Percentiles rank a stretch among this genome's conserved stretches.
Conservation (phyloP, 1,284 basidiomycete species). For the Trichosporon coremiiforme region DNA sequence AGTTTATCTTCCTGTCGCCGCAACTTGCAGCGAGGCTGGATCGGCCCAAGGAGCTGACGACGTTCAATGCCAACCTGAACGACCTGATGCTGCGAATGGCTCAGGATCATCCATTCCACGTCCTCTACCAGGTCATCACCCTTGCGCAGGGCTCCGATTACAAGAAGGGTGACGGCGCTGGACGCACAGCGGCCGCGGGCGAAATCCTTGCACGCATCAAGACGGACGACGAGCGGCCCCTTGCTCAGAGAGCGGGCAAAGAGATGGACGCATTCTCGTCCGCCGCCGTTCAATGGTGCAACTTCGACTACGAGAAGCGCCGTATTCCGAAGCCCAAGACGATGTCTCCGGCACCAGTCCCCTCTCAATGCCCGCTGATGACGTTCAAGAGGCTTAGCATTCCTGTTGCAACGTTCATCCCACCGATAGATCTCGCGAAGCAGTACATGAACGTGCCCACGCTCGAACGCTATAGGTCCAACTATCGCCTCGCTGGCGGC, state of each 20-base stretch:
- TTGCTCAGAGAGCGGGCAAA: slow-evolving; percentile 52
- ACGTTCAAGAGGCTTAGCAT: slow-evolving; percentile 60
- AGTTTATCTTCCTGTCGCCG: slow-evolving; percentile 86
- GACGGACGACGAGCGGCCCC: slow-evolving; percentile 72
- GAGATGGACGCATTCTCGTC: slow-evolving; percentile 70
- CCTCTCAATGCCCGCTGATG: slow-evolving; percentile 23
- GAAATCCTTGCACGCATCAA: slow-evolving; percentile 71
- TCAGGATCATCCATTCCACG: slow-evolving; percentile 90
- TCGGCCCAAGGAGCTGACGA: slow-evolving; percentile 53
- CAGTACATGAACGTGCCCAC: slow-evolving; percentile 69
- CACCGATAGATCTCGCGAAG: slow-evolving; percentile 71
- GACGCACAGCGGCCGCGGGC: slow-evolving; percentile 68
- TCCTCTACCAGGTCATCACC: slow-evolving; percentile 85
- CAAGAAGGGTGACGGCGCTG: slow-evolving; percentile 20
- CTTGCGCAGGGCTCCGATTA: slow-evolving; percentile 40
- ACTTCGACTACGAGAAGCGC: slow-evolving; percentile 32
- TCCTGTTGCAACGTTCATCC: slow-evolving; percentile 75
- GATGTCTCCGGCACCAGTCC: slow-evolving; percentile 1
- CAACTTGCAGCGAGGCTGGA: slow-evolving; percentile 87
- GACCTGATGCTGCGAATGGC: slow-evolving; percentile 74
- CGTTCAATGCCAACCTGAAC: slow-evolving; percentile 68
- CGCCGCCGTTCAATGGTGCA: slow-evolving; percentile 74
- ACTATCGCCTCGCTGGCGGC: slow-evolving; percentile 74
- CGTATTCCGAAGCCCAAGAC: background rate
- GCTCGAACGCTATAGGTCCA: slow-evolving; percentile 65